Conservation (phyloP, 441 rosid species). For the Bocquillonia castaneifolia region DNA sequence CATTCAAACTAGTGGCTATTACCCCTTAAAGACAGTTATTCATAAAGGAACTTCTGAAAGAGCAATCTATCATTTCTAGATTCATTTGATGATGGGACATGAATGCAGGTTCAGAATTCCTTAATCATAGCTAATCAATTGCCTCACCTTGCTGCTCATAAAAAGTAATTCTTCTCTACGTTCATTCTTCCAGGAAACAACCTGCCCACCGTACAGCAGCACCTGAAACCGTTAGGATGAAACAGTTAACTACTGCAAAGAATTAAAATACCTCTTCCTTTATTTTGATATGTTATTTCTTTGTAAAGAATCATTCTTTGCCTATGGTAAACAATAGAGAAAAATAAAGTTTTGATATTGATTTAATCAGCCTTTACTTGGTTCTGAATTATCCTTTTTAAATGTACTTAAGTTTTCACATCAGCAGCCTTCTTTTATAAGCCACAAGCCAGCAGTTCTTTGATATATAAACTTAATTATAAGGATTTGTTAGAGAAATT, state of each 20-base stretch:
- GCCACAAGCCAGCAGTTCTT: background rate
- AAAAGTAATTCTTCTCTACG: conserved; percentile 77
- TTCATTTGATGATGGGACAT: background rate
- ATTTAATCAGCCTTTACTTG: background rate
- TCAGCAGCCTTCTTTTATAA: conserved; percentile 2
- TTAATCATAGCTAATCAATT: conserved; percentile 5
- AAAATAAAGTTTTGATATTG: background rate
- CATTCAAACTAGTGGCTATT: background rate
- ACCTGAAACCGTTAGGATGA: conserved; percentile 52
- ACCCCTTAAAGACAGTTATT: conserved; percentile 5
- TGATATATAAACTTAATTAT: background rate
- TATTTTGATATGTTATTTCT: background rate
- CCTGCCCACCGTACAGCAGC: conserved; percentile 78
- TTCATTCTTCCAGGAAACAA: conserved; percentile 91
- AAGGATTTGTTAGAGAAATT: background rate
- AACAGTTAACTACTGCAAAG: background rate
- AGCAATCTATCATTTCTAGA: background rate
- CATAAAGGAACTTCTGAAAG: background rate
- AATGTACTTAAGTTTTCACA: background rate
- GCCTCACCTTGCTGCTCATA: conserved; percentile 75
- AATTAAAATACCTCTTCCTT: too few relatives aligned
- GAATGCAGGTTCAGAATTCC: background rate
- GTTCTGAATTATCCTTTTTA: background rate
- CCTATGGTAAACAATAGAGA: background rate
- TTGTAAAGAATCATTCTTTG: background rate